These are phyloP conservation scores for Rubia balearica DNA, from an alignment of 305 asterid genomes.

Conservation along the genomic window DNA sequence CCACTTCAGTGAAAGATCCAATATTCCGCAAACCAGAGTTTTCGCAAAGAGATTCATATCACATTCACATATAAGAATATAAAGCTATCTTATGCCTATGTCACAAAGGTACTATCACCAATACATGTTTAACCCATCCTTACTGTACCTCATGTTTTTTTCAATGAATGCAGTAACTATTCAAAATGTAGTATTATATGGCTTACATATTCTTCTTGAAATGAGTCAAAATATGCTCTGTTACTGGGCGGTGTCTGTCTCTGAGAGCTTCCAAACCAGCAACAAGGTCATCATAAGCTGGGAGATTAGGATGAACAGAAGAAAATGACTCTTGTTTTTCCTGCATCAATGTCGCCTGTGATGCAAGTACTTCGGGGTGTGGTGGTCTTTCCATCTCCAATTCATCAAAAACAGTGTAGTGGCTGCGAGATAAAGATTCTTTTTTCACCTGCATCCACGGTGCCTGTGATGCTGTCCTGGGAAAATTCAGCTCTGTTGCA, in stretches of 20 bases:
- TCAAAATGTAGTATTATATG: background rate
- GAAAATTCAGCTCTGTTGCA: constrained; percentile 18
- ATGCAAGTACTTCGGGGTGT: constrained; percentile 43
- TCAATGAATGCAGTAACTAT: background rate
- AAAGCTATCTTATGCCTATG: too few relatives aligned
- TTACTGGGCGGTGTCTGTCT: constrained; percentile 29
- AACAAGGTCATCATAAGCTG: constrained; percentile 69
- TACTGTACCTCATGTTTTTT: too few relatives aligned
- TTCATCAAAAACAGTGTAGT: too few relatives aligned
- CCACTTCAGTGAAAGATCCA: too few relatives aligned
- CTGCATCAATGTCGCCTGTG: constrained; percentile 34
- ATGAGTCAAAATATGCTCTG: background rate
- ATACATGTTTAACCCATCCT: too few relatives aligned
- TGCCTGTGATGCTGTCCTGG: background rate
- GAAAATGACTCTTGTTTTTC: constrained; percentile 17
- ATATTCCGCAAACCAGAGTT: too few relatives aligned
- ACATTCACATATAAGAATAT: too few relatives aligned
- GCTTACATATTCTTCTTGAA: background rate
- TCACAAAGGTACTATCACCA: too few relatives aligned
- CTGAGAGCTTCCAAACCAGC: constrained; percentile 91
- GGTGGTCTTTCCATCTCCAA: background rate
- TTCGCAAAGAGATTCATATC: too few relatives aligned
- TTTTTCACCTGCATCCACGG: too few relatives aligned
- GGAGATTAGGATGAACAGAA: constrained; percentile 79
- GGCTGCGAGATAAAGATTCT: too few relatives aligned